Conservation (phyloP, 805 yeast species). For the Candida wancherniae region DNA sequence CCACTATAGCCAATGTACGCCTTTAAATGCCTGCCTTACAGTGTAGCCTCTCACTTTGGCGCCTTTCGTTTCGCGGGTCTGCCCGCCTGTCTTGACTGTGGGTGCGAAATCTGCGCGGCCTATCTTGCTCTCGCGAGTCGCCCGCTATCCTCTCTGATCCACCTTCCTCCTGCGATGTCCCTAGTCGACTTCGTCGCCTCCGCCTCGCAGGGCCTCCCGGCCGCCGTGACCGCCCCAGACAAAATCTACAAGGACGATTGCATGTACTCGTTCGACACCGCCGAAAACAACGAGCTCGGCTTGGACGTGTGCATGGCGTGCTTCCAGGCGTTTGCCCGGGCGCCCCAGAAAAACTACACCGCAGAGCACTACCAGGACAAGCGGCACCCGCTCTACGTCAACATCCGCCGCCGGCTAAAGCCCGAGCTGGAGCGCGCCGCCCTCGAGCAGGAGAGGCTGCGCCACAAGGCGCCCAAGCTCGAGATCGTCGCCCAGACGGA, state of each 20-base stretch:
- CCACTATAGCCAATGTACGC: no score
- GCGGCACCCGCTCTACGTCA: conserved; percentile 56
- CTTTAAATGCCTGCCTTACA: no score
- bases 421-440: conserved; percentile 14
- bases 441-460: conserved; percentile 4
- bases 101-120: no score
- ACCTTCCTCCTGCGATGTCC: conserved; percentile 8
- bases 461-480: conserved; percentile 53
- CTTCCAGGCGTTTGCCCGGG: conserved; percentile 63
- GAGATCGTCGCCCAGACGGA: conserved; percentile 64
- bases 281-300: conserved; percentile 47
- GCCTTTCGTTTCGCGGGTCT: no score
- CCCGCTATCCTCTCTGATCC: no score
- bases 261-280: conserved; percentile 75
- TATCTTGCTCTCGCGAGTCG: no score
- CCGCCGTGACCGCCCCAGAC: conserved; percentile 17
- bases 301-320: conserved; percentile 73
- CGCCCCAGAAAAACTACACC: conserved; percentile 44
- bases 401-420: conserved; percentile 50
- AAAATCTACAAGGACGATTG: conserved; percentile 83
- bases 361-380: conserved; percentile 48
- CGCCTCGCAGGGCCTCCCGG: conserved; percentile 16
- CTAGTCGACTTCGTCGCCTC: conserved; percentile 6
- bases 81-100: no score
- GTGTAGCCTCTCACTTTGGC: no score